Conservation (phyloP, 2,329 filamentous ascomycete genomes). For the Pseudonectria buxi region DNA sequence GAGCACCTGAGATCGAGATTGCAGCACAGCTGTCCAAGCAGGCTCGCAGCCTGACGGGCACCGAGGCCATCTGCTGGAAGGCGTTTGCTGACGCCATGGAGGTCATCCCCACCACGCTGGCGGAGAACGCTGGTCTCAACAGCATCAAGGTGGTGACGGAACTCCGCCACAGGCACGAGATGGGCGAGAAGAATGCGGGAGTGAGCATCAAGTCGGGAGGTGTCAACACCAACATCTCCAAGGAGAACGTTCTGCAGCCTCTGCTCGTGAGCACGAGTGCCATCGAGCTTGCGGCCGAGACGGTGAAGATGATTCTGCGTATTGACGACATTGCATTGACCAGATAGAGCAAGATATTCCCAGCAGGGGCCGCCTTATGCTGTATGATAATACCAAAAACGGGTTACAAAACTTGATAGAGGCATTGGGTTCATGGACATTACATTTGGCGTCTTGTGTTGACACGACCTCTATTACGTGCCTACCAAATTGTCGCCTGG, state of each 20-base stretch:
- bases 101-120: slow-evolving; percentile 91
- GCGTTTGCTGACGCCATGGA: slow-evolving; percentile 97
- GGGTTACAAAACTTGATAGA: slow-evolving; percentile 14
- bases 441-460: too few species aligned
- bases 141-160: slow-evolving; percentile 99
- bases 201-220: slow-evolving; percentile 98
- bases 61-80: slow-evolving; percentile 98
- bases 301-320: slow-evolving; percentile 85
- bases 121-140: slow-evolving; percentile 95
- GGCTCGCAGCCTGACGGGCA: slow-evolving; percentile 76
- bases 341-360: slow-evolving; percentile 39
- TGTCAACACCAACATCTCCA: slow-evolving; percentile 92
- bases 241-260: slow-evolving; percentile 95
- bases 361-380: slow-evolving; percentile 20
- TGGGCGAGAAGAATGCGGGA: slow-evolving; percentile 91
- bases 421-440: too few species aligned
- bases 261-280: slow-evolving; percentile 95
- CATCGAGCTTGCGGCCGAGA: slow-evolving; percentile 94
- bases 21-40: slow-evolving; percentile 78
- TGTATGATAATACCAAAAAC: slow-evolving; percentile 33
- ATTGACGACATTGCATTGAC: slow-evolving; percentile 62
- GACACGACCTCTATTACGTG: too few species aligned
- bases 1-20: slow-evolving; percentile 94
- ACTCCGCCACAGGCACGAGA: slow-evolving; percentile 85
- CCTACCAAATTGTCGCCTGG: too few species aligned